Conservation (phyloP, 176 grass and related monocot species). For the Aegilops umbellulata region DNA sequence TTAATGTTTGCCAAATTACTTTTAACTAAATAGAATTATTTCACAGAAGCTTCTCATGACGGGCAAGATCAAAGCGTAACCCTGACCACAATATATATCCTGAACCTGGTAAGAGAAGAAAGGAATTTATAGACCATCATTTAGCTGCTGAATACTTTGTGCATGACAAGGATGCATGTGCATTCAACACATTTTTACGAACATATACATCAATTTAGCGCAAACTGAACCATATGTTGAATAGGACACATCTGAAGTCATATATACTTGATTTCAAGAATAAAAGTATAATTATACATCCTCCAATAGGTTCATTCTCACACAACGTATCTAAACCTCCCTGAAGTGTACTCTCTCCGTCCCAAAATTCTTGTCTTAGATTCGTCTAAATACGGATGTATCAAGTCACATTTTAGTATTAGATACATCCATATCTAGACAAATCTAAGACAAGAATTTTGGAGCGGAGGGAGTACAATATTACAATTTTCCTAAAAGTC, state of each 20-base stretch:
- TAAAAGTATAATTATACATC: not conserved
- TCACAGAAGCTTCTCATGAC: not conserved
- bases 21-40: constrained; percentile 1
- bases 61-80: not conserved
- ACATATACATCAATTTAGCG: not conserved
- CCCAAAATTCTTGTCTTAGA: too few species aligned
- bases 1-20: not conserved
- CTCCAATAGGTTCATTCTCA: not conserved
- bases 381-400: too few species aligned
- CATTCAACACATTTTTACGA: not conserved
- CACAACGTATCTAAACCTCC: not conserved
- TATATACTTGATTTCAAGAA: not conserved
- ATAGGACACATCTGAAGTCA: not conserved
- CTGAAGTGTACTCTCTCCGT: too few species aligned
- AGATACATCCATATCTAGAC: too few species aligned
- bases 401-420: too few species aligned
- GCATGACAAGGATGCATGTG: not conserved
- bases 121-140: not conserved
- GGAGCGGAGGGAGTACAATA: too few species aligned
- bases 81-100: not conserved
- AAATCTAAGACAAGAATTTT: too few species aligned
- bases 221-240: not conserved
- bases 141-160: not conserved
- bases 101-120: not conserved
- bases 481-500: not conserved